These are phyloP conservation scores for Diplodia intermedia DNA, from an alignment of 2,329 filamentous ascomycete species.

Conservation along the genomic window DNA sequence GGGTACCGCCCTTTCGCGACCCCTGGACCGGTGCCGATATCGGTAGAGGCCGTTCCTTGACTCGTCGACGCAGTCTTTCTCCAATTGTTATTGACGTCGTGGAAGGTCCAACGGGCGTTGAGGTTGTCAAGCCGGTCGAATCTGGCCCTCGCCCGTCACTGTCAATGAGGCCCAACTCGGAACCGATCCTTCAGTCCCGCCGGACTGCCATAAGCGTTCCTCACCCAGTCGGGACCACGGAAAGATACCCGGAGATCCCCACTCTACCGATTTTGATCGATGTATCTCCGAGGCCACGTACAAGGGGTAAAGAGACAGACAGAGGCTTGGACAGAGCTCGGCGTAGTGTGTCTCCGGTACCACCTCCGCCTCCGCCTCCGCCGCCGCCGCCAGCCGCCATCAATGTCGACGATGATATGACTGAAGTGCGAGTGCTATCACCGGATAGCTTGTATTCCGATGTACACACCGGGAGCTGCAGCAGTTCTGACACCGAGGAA, in stretches of 20 bases:
- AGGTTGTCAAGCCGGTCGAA: background rate
- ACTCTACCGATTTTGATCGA: background rate
- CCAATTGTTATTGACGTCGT: slow-evolving; percentile 9
- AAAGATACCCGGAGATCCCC: background rate
- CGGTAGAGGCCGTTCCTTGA: slow-evolving; percentile 3
- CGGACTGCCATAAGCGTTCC: background rate
- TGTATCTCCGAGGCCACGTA: slow-evolving; percentile 1
- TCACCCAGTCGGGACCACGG: background rate
- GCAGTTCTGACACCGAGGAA: background rate
- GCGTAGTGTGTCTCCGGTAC: background rate
- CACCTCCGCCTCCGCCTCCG: slow-evolving; percentile 9
- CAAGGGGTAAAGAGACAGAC: background rate
- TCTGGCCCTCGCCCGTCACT: background rate
- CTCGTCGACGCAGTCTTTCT: background rate
- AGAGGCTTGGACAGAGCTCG: background rate
- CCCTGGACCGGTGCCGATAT: background rate
- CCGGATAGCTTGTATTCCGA: background rate
- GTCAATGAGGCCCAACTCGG: background rate
- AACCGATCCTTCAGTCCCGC: background rate
- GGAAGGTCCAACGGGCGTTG: slow-evolving; percentile 3
- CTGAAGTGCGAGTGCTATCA: background rate
- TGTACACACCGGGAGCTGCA: background rate
- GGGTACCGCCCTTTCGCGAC: background rate
- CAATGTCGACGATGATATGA: background rate
- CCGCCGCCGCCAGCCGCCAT: background rate